Percentiles rank a stretch among this genome's conserved stretches.
phyloP scores from a whole-genome alignment of 2,329 filamentous ascomycete genomes.

The Didymellaceae sp. region DNA sequence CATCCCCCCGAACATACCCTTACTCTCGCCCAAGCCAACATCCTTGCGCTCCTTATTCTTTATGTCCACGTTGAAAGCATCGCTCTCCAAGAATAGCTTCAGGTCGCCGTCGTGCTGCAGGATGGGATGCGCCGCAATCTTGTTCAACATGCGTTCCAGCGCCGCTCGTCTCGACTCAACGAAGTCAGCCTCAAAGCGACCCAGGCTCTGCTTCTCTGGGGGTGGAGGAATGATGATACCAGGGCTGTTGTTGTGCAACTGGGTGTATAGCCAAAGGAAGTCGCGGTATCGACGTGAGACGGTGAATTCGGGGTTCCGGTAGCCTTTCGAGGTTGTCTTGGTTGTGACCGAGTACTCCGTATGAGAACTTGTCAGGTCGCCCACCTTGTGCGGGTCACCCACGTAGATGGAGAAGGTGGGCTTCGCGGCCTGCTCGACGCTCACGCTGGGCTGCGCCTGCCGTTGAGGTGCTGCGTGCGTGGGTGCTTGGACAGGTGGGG shows the following conservation, averaged over 20 bases:
- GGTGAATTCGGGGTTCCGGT: slow-evolving; percentile 88
- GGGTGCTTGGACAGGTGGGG: slow-evolving; percentile 65
- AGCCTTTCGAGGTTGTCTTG: slow-evolving; percentile 95
- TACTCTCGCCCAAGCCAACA: slow-evolving; percentile 83
- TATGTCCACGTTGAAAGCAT: slow-evolving; percentile 92
- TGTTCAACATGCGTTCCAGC: slow-evolving; percentile 97
- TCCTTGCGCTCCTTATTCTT: slow-evolving; percentile 97
- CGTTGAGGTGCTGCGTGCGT: slow-evolving; percentile 56
- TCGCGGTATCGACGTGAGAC: slow-evolving; percentile 94
- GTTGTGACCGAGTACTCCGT: slow-evolving; percentile 97
- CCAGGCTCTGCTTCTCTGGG: slow-evolving; percentile 96
- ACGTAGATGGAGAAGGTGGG: slow-evolving; percentile 90
- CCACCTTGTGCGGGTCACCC: slow-evolving; percentile 97
- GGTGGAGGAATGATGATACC: slow-evolving; percentile 94
- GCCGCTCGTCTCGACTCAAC: slow-evolving; percentile 91
- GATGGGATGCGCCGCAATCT: slow-evolving; percentile 85
- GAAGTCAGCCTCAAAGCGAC: slow-evolving; percentile 94
- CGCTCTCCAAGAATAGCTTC: slow-evolving; percentile 96
- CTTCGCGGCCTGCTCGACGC: slow-evolving; percentile 90
- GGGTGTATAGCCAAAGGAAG: slow-evolving; percentile 97
- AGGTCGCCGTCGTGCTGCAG: slow-evolving; percentile 92
- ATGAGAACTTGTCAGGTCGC: slow-evolving; percentile 93
- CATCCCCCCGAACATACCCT: slow-evolving; percentile 90
- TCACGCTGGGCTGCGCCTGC: slow-evolving; percentile 77
- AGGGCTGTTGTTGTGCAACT: slow-evolving; percentile 91